Percentiles rank a stretch among this genome's conserved stretches.
phyloP scores from a whole-genome alignment of 108 stramenopile genomes.

The Epithemia pelagica region DNA sequence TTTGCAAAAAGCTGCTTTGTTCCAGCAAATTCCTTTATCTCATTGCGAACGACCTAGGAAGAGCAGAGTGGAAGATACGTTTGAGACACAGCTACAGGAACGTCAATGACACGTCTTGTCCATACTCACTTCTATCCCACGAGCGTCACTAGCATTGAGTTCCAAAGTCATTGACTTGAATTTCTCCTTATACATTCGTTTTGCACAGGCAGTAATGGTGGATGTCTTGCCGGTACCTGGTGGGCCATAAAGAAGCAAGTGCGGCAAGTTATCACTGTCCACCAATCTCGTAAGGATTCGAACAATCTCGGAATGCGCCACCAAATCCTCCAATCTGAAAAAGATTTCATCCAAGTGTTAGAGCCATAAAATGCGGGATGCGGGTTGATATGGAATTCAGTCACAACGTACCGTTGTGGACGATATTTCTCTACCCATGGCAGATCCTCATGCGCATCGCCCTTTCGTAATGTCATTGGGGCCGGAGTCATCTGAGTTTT shows the following conservation, averaged over 20 bases:
- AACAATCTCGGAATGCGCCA: slow-evolving; percentile 92
- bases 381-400: too few species aligned
- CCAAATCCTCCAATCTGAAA: slow-evolving; percentile 77
- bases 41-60: slow-evolving; percentile 75
- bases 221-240: slow-evolving; percentile 89
- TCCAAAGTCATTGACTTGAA: slow-evolving; percentile 88
- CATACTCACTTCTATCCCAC: slow-evolving; percentile 65
- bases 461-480: not conserved
- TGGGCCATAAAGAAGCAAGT: slow-evolving; percentile 89
- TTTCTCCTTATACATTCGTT: slow-evolving; percentile 84
- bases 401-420: slow-evolving; percentile 47
- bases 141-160: slow-evolving; percentile 80
- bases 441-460: slow-evolving; percentile 10
- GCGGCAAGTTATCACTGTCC: slow-evolving; percentile 87
- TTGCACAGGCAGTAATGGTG: slow-evolving; percentile 91
- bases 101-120: too few species aligned
- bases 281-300: slow-evolving; percentile 70
- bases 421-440: slow-evolving; percentile 98
- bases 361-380: slow-evolving; percentile 4
- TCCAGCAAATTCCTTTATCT: slow-evolving; percentile 94
- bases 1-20: slow-evolving; percentile 81
- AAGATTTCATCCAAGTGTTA: not conserved
- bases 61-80: not conserved
- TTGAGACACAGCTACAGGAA: slow-evolving; percentile 9
- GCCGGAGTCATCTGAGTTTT: too few species aligned